Conservation (phyloP, 129 eudicot species). For the Sambucus nigra region DNA sequence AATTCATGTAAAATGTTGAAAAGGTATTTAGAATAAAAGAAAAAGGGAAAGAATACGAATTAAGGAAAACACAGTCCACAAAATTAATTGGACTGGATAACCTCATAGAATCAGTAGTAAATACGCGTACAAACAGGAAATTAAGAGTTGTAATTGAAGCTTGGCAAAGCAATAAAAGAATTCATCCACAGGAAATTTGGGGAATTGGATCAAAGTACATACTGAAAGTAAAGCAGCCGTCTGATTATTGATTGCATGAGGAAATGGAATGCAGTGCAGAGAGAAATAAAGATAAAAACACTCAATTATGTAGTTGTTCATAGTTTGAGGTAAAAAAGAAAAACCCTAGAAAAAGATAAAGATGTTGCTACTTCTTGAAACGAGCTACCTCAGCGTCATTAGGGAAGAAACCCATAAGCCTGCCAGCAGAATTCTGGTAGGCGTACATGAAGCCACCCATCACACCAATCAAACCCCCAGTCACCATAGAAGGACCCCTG, state of each 20-base stretch:
- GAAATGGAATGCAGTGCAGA: background rate
- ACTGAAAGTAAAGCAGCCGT: slow-evolving; percentile 2
- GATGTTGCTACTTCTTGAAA: slow-evolving; percentile 67
- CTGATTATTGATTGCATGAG: slow-evolving; percentile 21
- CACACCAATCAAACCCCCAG: slow-evolving; percentile 85
- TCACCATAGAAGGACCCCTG: slow-evolving; percentile 93
- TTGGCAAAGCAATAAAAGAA: no score
- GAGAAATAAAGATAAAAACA: slow-evolving; percentile 5
- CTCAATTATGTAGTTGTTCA: background rate
- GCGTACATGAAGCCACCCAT: slow-evolving; percentile 99
- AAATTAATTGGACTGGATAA: no score
- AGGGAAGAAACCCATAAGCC: slow-evolving; percentile 95
- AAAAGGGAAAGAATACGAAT: no score
- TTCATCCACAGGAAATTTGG: no score
- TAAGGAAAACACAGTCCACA: no score
- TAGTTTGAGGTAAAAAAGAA: slow-evolving; percentile 5
- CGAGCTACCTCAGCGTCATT: slow-evolving; percentile 90
- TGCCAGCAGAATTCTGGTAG: slow-evolving; percentile 85
- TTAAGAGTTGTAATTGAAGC: no score
- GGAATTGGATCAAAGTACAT: background rate
- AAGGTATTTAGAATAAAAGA: no score
- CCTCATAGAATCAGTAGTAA: no score
- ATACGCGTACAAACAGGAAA: no score
- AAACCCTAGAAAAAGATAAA: slow-evolving; percentile 17
- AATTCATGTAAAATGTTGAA: no score